A percentile compares a stretch with the other conserved stretches of the same genome.
Evolutionary conservation across 306 rosid genomes (phyloP).

Genomic region (Oxytropis ochrocephala): DNA sequence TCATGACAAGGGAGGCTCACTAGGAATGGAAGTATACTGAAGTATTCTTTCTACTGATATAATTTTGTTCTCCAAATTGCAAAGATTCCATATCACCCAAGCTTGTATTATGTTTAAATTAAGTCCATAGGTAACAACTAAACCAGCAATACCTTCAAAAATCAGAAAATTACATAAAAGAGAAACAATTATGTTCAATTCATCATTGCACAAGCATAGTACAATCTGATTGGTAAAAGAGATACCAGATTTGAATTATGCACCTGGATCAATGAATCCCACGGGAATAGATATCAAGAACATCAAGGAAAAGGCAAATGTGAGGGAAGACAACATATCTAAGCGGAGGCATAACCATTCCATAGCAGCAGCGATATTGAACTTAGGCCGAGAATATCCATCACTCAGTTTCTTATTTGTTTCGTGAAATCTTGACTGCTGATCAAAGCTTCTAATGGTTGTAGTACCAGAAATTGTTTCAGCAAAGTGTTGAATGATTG

Average conservation of each 20-base stretch:
- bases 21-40: not conserved
- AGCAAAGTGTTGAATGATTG: slow-evolving; percentile 69
- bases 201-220: not conserved
- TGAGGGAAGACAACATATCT: slow-evolving; percentile 55
- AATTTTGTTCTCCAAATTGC: too few species aligned
- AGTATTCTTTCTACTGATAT: not conserved
- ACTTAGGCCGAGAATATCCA: slow-evolving; percentile 51
- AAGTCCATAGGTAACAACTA: slow-evolving; percentile 83
- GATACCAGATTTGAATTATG: slow-evolving; percentile 32
- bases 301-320: slow-evolving; percentile 55
- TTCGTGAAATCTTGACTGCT: slow-evolving; percentile 51
- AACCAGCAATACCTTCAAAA: slow-evolving; percentile 66
- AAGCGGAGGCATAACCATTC: slow-evolving; percentile 63
- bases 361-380: slow-evolving; percentile 42
- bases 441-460: slow-evolving; percentile 80
- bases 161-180: not conserved
- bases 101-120: slow-evolving; percentile 14
- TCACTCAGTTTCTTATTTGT: slow-evolving; percentile 53
- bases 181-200: too few species aligned
- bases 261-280: slow-evolving; percentile 73
- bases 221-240: slow-evolving; percentile 26
- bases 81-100: not conserved
- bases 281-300: slow-evolving; percentile 62
- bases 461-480: slow-evolving; percentile 75
- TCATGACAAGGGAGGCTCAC: slow-evolving; percentile 20